Base-by-base conservation (phyloP, 2,329 filamentous ascomycete species). In the Salinomyces thailandicus region DNA sequence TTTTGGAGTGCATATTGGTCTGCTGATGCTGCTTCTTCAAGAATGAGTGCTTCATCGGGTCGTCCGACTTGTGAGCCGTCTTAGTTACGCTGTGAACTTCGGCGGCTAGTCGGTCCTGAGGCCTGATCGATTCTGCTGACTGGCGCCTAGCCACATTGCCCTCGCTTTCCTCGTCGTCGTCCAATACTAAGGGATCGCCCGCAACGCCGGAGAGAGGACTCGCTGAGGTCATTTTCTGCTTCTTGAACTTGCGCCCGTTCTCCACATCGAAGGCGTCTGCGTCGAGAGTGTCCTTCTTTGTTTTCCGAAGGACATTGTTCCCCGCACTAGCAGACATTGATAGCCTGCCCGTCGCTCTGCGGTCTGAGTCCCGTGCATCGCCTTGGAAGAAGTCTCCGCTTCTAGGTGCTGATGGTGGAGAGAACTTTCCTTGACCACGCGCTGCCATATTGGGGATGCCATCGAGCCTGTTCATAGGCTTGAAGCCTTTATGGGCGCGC, bases 161-260 rank as follows among this genome's bases (percentile, higher is more conserved):
- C n/a, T 24, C 20, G 7, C 7, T 7, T 7, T 24, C 20, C n/a
- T 32, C 29, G 11, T 28, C 18, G 12, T 28, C 28, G 13, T 29
- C 31, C n/a, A 41, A 20, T n/a, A 37, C 38, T 8, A 41, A 18
- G 5, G 24, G 13, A 19, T 33, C 22, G 19, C 31, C 31, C 15
- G 14, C 13, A 17, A 37, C 14, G 2, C 18, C 19, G 7, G 15
- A 24, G 4, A 9, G 15, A 6, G 6, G 14, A 12, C 20, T 17
- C 5, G 11, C 19, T 14, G 32, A 20, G 11, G 11, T n/a, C 7
- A 14, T 30, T 24, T 36, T 40, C 18, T 15, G 33, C 29, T 32
- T 36, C 16, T 36, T 40, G 2, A 12, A 15, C 12, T 11, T 19
- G 5, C 14, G 14, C 6, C 30, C 14, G 30, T 18, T 18, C 6